phyloP scores from a whole-genome alignment of 1,284 basidiomycete species.

The Filobasidium uniguttulatum region DNA sequence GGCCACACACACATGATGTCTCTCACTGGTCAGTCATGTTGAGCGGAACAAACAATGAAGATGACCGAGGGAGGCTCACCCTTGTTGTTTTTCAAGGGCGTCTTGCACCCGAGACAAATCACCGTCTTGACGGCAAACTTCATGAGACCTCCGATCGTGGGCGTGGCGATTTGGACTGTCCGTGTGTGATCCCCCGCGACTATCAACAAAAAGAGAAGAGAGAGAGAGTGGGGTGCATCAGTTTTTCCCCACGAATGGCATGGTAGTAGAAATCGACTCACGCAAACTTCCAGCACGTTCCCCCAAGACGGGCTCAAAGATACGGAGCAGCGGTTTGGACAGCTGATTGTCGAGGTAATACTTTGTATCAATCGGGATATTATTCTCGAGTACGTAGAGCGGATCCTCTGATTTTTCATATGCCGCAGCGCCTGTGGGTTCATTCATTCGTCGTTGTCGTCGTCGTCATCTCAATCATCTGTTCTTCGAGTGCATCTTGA shows the following conservation, averaged over 20 bases:
- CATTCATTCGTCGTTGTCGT: not conserved
- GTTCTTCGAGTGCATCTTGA: not conserved
- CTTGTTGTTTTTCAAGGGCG: conserved; percentile 55
- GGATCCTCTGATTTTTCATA: conserved; percentile 97
- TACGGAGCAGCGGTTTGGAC: conserved; percentile 84
- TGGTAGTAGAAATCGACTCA: conserved; percentile 39
- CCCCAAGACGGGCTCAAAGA: conserved; percentile 93
- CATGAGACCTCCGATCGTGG: conserved; percentile 87
- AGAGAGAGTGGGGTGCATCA: conserved; percentile 2
- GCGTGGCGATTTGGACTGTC: conserved; percentile 84
- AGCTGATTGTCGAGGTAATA: conserved; percentile 96
- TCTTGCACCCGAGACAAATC: conserved; percentile 87
- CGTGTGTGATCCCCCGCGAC: conserved; percentile 88
- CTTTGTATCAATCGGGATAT: conserved; percentile 87
- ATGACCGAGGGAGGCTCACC: conserved; percentile 43
- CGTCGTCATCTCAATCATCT: not conserved
- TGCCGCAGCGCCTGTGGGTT: conserved; percentile 67
- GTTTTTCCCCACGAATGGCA: not conserved
- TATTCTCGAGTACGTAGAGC: conserved; percentile 88
- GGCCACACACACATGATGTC: not conserved
- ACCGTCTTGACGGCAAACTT: conserved; percentile 89
- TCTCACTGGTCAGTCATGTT: not conserved
- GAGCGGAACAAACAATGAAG: conserved; percentile 9
- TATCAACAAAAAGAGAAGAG: conserved; percentile 35
- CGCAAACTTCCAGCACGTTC: conserved; percentile 71